phyloP scores from a whole-genome alignment of 2,329 filamentous ascomycete genomes.

The Colletotrichum somersetense region DNA sequence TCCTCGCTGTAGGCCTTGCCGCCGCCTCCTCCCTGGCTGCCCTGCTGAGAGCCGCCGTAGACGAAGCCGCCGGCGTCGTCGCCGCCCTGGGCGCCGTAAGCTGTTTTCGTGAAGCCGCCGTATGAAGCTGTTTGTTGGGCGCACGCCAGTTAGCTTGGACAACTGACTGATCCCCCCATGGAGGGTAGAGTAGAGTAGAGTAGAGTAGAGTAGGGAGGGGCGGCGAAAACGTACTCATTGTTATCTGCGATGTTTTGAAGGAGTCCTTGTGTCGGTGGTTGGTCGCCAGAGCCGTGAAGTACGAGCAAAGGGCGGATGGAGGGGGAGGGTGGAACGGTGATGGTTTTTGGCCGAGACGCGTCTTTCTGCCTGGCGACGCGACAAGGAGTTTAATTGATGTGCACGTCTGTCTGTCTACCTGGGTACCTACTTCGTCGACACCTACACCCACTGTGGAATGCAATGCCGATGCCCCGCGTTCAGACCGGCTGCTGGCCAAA shows the following conservation, averaged over 20 bases:
- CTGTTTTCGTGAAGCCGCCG: slow-evolving; percentile 54
- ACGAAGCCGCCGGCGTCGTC: slow-evolving; percentile 74
- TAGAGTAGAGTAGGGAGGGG: too few relatives aligned
- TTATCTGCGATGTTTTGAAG: not conserved
- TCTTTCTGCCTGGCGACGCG: slow-evolving; percentile 37
- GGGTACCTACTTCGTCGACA: too few relatives aligned
- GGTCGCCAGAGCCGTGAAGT: not conserved
- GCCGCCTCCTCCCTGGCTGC: slow-evolving; percentile 63
- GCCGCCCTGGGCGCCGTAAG: slow-evolving; percentile 67
- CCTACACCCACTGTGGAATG: slow-evolving; percentile 17
- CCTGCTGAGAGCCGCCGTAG: slow-evolving; percentile 69
- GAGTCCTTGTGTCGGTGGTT: not conserved
- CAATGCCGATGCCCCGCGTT: slow-evolving; percentile 23
- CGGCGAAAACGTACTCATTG: slow-evolving; percentile 6
- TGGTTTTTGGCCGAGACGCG: slow-evolving; percentile 35
- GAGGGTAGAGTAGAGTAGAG: too few relatives aligned
- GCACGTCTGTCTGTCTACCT: not conserved
- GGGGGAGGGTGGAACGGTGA: slow-evolving; percentile 42
- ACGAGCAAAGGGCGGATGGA: not conserved
- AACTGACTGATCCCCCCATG: not conserved
- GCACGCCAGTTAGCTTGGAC: not conserved
- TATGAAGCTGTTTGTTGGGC: slow-evolving; percentile 58
- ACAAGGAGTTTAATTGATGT: slow-evolving; percentile 38
- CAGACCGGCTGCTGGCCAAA: not conserved
- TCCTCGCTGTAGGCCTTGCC: slow-evolving; percentile 78